A percentile compares a stretch with the other conserved stretches of the same genome.
Evolutionary conservation across 73 alveolate genomes (phyloP).

Genomic region (Loxodes magnus): DNA sequence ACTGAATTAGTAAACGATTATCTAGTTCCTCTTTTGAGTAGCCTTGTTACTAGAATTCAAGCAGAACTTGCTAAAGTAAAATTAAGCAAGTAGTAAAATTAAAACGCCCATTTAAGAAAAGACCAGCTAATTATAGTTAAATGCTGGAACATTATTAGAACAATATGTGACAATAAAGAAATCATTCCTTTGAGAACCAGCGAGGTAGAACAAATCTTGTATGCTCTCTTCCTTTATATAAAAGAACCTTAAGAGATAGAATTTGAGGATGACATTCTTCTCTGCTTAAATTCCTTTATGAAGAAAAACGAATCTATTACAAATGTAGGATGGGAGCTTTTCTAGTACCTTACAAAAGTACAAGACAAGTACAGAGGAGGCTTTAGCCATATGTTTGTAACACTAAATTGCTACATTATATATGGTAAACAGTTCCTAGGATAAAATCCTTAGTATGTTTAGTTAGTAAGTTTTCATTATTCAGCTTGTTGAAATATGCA

Average conservation of each 20-base stretch:
- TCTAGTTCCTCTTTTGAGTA: not conserved
- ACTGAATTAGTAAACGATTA: not conserved
- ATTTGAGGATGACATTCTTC: slow-evolving; percentile 12
- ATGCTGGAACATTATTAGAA: slow-evolving; percentile 2
- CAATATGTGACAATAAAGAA: not conserved
- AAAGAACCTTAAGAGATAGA: not conserved
- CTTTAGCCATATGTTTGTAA: not conserved
- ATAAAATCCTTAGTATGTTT: no score
- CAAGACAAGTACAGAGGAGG: not conserved
- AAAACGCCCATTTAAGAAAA: no score
- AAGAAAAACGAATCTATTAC: not conserved
- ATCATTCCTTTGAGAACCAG: not conserved
- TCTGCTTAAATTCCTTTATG: not conserved
- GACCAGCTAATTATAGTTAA: not conserved
- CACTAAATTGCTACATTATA: not conserved
- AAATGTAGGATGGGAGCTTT: slow-evolving; percentile 11
- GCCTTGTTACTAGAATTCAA: not conserved
- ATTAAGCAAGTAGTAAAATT: not conserved
- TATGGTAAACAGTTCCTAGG: not conserved
- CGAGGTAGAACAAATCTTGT: not conserved
- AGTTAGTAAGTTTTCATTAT: no score
- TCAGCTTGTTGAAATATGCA: no score
- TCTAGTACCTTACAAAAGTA: not conserved
- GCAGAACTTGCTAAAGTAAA: not conserved
- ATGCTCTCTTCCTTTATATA: not conserved